Conservation (phyloP, 2,329 filamentous ascomycete genomes). For the Aspergillus caelatus region DNA sequence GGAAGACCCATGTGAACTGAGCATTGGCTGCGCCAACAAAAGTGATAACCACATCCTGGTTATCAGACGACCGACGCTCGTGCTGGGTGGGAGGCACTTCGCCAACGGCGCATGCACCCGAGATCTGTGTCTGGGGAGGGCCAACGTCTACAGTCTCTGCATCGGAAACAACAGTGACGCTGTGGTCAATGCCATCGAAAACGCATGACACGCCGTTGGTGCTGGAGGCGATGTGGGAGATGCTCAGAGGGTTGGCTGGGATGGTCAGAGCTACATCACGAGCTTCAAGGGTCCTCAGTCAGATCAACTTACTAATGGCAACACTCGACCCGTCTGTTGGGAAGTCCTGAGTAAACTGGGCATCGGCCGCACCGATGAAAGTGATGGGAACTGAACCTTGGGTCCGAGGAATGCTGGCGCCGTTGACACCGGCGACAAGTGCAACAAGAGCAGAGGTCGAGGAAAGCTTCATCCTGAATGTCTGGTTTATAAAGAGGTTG, state of each 20-base stretch:
- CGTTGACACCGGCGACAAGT: neutral
- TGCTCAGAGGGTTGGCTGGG: constrained; percentile 23
- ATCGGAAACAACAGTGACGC: constrained; percentile 20
- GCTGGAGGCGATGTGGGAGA: constrained; percentile 22
- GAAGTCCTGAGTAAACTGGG: constrained; percentile 23
- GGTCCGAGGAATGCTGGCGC: neutral
- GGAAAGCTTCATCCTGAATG: neutral
- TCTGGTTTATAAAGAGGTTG: neutral
- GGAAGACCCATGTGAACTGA: constrained; percentile 22
- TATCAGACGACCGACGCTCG: neutral
- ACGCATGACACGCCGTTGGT: constrained; percentile 17
- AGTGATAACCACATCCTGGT: constrained; percentile 11
- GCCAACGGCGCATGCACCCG: constrained; percentile 17
- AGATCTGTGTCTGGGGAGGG: constrained; percentile 27
- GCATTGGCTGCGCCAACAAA: constrained; percentile 26
- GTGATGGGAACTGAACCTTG: constrained; percentile 13
- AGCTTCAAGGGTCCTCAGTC: neutral
- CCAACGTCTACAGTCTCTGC: constrained; percentile 23
- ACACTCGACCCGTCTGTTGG: constrained; percentile 18
- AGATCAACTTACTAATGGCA: constrained; percentile 18
- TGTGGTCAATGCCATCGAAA: constrained; percentile 24
- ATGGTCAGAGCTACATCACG: neutral
- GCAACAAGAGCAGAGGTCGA: neutral
- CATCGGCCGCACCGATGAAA: constrained; percentile 26
- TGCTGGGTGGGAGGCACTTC: neutral